Conservation (phyloP, 148 eudicot species). For the Silene conica region DNA sequence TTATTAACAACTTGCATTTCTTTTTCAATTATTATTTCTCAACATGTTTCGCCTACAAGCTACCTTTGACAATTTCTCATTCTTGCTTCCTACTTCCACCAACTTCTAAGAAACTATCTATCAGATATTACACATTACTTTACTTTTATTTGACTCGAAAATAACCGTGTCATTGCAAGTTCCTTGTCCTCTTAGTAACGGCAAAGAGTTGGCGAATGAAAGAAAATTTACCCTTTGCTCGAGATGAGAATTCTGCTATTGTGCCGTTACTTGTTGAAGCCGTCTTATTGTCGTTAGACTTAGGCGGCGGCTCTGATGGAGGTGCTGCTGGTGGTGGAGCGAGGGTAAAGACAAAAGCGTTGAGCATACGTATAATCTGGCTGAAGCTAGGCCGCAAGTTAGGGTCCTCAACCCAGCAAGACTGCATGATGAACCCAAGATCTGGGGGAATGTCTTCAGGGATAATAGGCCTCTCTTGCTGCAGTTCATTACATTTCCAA, state of each 20-base stretch:
- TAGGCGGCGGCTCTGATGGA: constrained; percentile 28
- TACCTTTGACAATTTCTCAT: constrained; percentile 19
- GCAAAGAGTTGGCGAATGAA: constrained; percentile 83
- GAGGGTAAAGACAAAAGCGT: constrained; percentile 45
- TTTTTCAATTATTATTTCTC: constrained; percentile 17
- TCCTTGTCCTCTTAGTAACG: constrained; percentile 63
- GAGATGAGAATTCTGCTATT: constrained; percentile 55
- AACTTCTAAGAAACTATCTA: constrained; percentile 16
- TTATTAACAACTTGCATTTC: constrained; percentile 19
- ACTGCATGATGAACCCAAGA: constrained; percentile 69
- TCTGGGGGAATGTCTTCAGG: constrained; percentile 71
- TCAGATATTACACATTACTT: constrained; percentile 18
- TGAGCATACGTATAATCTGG: constrained; percentile 81
- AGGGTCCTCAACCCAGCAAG: constrained; percentile 91
- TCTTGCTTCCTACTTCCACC: constrained; percentile 16
- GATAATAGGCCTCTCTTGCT: constrained; percentile 81
- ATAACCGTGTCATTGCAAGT: constrained; percentile 38
- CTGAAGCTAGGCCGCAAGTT: constrained; percentile 78
- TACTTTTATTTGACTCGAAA: constrained; percentile 10
- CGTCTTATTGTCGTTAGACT: constrained; percentile 28
- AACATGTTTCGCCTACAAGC: constrained; percentile 28
- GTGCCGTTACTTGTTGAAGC: constrained; percentile 53
- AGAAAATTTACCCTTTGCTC: constrained; percentile 62
- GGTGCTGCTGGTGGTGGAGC: constrained; percentile 36
- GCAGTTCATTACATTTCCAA: constrained; percentile 28